A percentile compares a stretch with the other conserved stretches of the same genome.
Evolutionary conservation across 148 eudicot species (phyloP).

Genomic region (Rhododendron mucronatum): DNA sequence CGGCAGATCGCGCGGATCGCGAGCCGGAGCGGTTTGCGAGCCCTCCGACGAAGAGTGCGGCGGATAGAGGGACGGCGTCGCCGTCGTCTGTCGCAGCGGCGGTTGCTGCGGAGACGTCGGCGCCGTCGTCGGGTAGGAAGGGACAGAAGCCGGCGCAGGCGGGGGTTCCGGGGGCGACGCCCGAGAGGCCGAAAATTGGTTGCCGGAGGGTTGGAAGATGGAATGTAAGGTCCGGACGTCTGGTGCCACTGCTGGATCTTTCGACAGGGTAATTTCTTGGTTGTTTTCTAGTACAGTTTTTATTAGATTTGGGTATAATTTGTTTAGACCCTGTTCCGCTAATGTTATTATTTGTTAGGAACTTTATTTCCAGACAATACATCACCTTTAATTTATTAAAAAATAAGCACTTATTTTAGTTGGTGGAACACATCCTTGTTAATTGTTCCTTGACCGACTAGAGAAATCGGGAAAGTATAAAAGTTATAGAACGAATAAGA

Average conservation of each 20-base stretch:
- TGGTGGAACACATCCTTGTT: too few relatives aligned
- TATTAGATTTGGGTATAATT: too few relatives aligned
- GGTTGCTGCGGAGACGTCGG: neutral
- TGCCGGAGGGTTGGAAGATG: conserved; percentile 5
- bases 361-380: too few relatives aligned
- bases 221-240: conserved; percentile 1
- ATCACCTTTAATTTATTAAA: too few relatives aligned
- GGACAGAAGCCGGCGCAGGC: neutral
- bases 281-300: too few relatives aligned
- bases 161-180: neutral
- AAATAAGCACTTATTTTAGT: too few relatives aligned
- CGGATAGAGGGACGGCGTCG: neutral
- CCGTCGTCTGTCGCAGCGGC: neutral
- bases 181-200: conserved; percentile 10
- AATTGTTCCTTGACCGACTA: too few relatives aligned
- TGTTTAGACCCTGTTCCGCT: too few relatives aligned
- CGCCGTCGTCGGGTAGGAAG: conserved; percentile 1
- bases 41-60: neutral
- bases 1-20: neutral
- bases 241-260: conserved; percentile 12
- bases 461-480: too few relatives aligned
- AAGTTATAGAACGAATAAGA: too few relatives aligned
- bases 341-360: too few relatives aligned
- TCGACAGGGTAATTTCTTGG: conserved; percentile 7
- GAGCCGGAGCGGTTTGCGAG: neutral